Percentiles rank a stretch among this genome's conserved stretches.
phyloP scores from a whole-genome alignment of 2,329 filamentous ascomycete genomes.

The Neonectria hederae region DNA sequence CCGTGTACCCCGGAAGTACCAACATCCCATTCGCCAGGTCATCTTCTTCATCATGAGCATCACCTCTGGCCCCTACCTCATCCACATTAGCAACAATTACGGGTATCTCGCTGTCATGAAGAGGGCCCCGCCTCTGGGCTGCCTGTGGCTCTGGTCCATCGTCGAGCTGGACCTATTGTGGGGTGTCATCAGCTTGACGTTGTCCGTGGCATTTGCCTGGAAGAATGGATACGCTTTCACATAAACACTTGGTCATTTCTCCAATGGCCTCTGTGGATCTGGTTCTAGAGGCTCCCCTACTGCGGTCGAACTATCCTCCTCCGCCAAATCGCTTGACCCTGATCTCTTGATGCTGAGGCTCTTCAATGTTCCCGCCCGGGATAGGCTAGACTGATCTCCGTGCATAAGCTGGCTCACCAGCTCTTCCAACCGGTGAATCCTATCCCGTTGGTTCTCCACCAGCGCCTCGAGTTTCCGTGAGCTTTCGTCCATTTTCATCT shows the following conservation, averaged over 20 bases:
- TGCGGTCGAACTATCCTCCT: conserved; percentile 20
- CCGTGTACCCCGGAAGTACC: conserved; percentile 56
- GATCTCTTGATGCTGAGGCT: conserved; percentile 21
- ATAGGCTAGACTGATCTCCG: conserved; percentile 23
- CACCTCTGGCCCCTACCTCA: conserved; percentile 77
- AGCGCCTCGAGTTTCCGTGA: conserved; percentile 37
- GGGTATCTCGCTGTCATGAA: conserved; percentile 93
- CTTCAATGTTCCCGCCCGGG: conserved; percentile 25
- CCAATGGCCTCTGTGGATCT: not conserved
- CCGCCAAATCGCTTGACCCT: conserved; percentile 15
- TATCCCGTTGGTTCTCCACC: conserved; percentile 39
- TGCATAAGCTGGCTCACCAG: conserved; percentile 28
- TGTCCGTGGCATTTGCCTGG: conserved; percentile 58
- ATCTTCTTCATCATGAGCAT: conserved; percentile 73
- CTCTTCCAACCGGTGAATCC: conserved; percentile 35
- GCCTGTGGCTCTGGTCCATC: conserved; percentile 92
- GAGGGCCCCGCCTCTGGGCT: conserved; percentile 85
- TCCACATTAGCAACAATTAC: conserved; percentile 81
- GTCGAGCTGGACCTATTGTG: conserved; percentile 81
- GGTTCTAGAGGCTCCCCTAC: conserved; percentile 8
- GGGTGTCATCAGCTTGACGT: conserved; percentile 65
- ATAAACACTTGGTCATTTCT: conserved; percentile 22
- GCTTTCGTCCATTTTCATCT: conserved; percentile 43
- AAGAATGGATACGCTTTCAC: conserved; percentile 59
- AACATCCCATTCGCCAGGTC: conserved; percentile 61